Percentiles rank a stretch among this genome's conserved stretches.
phyloP scores from a whole-genome alignment of 2,329 filamentous ascomycete genomes.

The Nannizziopsis barbatae region DNA sequence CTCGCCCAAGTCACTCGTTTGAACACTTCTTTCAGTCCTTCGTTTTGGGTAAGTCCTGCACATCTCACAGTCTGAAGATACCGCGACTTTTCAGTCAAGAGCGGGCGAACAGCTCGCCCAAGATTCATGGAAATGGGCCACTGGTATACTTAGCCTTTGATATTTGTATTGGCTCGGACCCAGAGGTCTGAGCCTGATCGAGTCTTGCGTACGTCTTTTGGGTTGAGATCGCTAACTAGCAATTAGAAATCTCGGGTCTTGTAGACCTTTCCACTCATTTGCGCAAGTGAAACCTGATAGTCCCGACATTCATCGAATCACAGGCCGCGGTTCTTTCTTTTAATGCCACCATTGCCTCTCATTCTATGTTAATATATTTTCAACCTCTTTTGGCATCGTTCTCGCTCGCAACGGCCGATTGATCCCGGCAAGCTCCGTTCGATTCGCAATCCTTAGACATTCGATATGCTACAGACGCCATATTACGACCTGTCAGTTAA shows the following conservation, averaged over 20 bases:
- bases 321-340: no score
- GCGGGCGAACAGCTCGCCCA: neutral
- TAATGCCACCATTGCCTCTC: no score
- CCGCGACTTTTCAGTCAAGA: neutral
- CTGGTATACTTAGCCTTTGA: no score
- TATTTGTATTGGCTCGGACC: no score
- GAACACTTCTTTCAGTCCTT: conserved; percentile 2
- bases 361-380: no score
- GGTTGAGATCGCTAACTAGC: conserved; percentile 2
- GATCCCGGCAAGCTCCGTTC: neutral
- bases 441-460: neutral
- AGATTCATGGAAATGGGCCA: neutral
- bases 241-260: neutral
- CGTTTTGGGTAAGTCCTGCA: conserved; percentile 11
- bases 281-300: no score
- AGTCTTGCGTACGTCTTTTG: neutral
- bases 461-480: conserved; percentile 8
- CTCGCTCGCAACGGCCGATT: conserved; percentile 1
- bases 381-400: no score
- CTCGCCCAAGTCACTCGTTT: conserved; percentile 11
- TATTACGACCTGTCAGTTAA: neutral
- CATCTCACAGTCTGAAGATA: neutral
- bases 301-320: no score
- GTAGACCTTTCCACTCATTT: conserved; percentile 3
- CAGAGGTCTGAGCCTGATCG: neutral